phyloP scores from a whole-genome alignment of 2,329 filamentous ascomycete genomes.

The Claviceps cyperi region DNA sequence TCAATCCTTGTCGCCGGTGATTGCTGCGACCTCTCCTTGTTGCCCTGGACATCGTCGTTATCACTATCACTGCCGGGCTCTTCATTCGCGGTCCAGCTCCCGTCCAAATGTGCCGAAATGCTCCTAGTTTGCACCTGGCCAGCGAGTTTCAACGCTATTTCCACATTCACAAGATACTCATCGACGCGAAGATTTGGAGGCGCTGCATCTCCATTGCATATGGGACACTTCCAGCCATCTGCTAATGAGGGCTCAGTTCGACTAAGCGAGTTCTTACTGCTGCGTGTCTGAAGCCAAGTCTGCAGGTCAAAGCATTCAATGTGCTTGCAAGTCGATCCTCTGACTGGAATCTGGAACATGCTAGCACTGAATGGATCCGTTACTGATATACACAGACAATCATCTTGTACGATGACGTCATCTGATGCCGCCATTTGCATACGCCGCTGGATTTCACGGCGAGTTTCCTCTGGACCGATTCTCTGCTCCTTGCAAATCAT shows the following conservation, averaged over 20 bases:
- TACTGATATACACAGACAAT: constrained; percentile 43
- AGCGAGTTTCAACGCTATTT: constrained; percentile 29
- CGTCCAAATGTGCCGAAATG: constrained; percentile 17
- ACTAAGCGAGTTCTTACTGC: constrained; percentile 23
- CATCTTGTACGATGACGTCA: constrained; percentile 44
- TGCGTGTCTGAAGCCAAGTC: constrained; percentile 60
- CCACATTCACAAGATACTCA: constrained; percentile 54
- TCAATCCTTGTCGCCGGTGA: background rate
- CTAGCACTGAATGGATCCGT: constrained; percentile 50
- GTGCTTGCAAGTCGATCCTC: constrained; percentile 57
- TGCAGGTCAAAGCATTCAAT: constrained; percentile 82
- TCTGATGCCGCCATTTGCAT: constrained; percentile 30
- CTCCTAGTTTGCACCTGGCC: constrained; percentile 14
- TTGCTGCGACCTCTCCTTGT: background rate
- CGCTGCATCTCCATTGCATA: constrained; percentile 65
- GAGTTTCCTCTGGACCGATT: constrained; percentile 32
- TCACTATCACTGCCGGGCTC: constrained; percentile 16
- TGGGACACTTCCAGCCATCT: constrained; percentile 76
- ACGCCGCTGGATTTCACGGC: constrained; percentile 39
- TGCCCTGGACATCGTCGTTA: background rate
- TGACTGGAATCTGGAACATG: constrained; percentile 57
- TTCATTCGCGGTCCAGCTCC: constrained; percentile 18
- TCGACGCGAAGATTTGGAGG: constrained; percentile 60
- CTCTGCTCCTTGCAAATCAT: constrained; percentile 22
- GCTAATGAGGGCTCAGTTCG: constrained; percentile 35